Evolutionary conservation across 2,329 filamentous ascomycete genomes (phyloP).

Genomic region (Colletotrichum echinochloae): DNA sequence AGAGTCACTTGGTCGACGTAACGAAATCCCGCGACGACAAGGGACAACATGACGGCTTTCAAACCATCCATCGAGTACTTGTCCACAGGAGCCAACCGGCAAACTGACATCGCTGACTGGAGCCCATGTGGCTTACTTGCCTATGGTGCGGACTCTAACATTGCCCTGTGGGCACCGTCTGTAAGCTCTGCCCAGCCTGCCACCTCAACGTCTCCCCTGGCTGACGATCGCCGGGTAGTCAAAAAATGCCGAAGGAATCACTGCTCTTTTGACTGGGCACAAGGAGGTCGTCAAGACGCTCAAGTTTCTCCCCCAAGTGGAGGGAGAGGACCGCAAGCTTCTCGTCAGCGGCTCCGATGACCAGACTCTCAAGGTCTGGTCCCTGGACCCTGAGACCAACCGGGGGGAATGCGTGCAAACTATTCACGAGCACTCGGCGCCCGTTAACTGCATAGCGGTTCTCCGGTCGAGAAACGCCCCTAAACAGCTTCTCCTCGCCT

Average conservation of each 20-base stretch:
- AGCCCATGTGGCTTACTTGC: slow-evolving; percentile 78
- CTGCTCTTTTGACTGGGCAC: slow-evolving; percentile 78
- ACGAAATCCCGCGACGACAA: slow-evolving; percentile 12
- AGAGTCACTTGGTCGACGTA: slow-evolving; percentile 45
- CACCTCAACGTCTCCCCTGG: neutral
- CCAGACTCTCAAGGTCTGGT: slow-evolving; percentile 82
- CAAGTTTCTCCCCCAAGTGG: slow-evolving; percentile 73
- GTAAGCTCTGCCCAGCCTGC: slow-evolving; percentile 18
- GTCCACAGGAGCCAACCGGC: slow-evolving; percentile 88
- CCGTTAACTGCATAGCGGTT: slow-evolving; percentile 77
- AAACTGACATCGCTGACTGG: slow-evolving; percentile 93
- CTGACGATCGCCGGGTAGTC: slow-evolving; percentile 27
- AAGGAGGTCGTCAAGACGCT: slow-evolving; percentile 84
- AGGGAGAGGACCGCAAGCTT: slow-evolving; percentile 61
- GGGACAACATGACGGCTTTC: slow-evolving; percentile 43
- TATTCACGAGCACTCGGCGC: slow-evolving; percentile 75
- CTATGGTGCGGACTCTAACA: slow-evolving; percentile 88
- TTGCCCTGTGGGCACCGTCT: slow-evolving; percentile 85
- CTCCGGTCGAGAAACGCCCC: slow-evolving; percentile 47
- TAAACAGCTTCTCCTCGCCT: slow-evolving; percentile 70
- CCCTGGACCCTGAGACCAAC: slow-evolving; percentile 45
- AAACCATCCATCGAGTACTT: slow-evolving; percentile 64
- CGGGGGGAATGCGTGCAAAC: slow-evolving; percentile 62
- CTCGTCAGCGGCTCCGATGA: slow-evolving; percentile 87
- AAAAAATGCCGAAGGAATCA: slow-evolving; percentile 66